Evolutionary conservation across 2,329 filamentous ascomycete genomes (phyloP), one percentile per base, ranked within the genome.

Genomic region (Fusarium anguioides): DNA sequence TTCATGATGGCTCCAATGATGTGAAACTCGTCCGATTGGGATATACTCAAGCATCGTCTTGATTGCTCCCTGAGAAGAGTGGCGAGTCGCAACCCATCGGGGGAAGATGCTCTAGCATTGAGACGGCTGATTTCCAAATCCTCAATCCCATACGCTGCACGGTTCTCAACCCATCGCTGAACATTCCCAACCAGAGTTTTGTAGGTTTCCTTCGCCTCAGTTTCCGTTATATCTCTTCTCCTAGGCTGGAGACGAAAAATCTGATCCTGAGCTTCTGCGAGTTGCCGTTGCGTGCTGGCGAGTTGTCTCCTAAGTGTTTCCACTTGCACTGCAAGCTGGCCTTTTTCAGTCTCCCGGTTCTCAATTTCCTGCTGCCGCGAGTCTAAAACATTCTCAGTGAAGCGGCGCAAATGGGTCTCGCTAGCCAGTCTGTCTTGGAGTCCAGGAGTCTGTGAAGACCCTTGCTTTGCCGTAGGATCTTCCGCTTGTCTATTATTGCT

Each of bases 1-100:
- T 79, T 77, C 77, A 79, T 78, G 49, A 79, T 78, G 35, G 73
- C 66, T 11, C 73, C 76, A 33, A 75, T 75, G 44, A 78, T 72
- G 44, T 79, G 78, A 50, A 78, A 76, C 55, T 77, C 76, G 35
- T 79, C 78, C 20, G 76, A 72, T 48, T 75, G 68, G 18, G 72
- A 70, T 21, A 75, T 60, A 23, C 54, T 71, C 24, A 79, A 52
- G 46, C 74, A 76, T 20, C 75, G 70, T 37, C 75, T 76, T 4
- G 76, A 77, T 10, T 78, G 74, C 42, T 79, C 78, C 35, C 76
- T 73, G 40, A 79, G 64, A n/a, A 79, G 64, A 2, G 75, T 72
- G 23, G 75, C 71, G 33, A 79, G 74, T 27, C 75, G 74, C 21
- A 71, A 62, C 12, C 76, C 74, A 52, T 75, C 73, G 17, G 66